A percentile compares a stretch with the other conserved stretches of the same genome.
Conservation (phyloP, 192 early-diverging fungal genomes). For the Helicostylum pulchrum region DNA sequence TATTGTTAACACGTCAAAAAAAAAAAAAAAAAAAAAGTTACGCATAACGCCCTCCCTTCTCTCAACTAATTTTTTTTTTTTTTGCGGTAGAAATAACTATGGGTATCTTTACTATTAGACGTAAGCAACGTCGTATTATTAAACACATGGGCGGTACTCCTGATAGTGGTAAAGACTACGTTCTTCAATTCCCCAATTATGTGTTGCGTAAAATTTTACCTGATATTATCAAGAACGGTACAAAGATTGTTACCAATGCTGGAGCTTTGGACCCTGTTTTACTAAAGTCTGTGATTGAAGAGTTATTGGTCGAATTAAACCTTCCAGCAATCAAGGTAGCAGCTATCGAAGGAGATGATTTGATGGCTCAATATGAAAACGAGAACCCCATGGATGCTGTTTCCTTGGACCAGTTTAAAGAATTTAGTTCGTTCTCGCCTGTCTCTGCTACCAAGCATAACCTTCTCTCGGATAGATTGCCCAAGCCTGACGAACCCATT, state of each 20-base stretch:
- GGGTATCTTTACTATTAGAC: constrained; percentile 59
- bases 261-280: constrained; percentile 58
- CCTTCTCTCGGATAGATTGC: constrained; percentile 44
- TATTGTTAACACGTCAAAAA: neutral
- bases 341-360: constrained; percentile 62
- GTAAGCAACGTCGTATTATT: constrained; percentile 28
- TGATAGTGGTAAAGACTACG: constrained; percentile 11
- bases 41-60: too few relatives aligned
- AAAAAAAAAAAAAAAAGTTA: constrained; percentile 7
- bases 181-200: constrained; percentile 52
- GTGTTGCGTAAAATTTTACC: constrained; percentile 48
- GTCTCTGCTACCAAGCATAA: constrained; percentile 14
- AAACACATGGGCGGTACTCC: neutral
- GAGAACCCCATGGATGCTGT: constrained; percentile 5
- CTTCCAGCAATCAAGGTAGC: constrained; percentile 53
- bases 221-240: constrained; percentile 49
- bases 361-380: constrained; percentile 12
- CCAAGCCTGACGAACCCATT: constrained; percentile 44
- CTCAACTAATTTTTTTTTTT: too few relatives aligned
- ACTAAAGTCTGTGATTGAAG: constrained; percentile 57
- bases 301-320: constrained; percentile 32
- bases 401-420: neutral
- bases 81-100: constrained; percentile 59
- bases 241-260: constrained; percentile 63
- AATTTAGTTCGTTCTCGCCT: constrained; percentile 11